Evolutionary conservation across 352 stramenopile species (phyloP).

Genomic region (Phytophthora tubulina): DNA sequence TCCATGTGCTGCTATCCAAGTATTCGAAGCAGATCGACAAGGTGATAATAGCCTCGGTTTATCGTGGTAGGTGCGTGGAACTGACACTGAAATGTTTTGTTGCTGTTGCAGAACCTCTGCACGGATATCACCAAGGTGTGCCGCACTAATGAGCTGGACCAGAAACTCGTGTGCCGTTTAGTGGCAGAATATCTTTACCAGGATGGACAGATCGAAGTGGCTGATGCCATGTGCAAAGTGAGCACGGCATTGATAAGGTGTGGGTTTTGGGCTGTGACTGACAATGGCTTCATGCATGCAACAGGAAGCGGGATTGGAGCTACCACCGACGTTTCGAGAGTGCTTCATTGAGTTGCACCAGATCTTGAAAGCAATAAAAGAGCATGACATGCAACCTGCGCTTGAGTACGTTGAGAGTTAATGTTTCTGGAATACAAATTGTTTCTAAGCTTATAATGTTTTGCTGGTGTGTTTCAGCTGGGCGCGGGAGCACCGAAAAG

Average conservation of each 20-base stretch:
- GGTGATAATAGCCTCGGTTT: conserved; percentile 36
- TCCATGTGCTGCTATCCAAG: conserved; percentile 79
- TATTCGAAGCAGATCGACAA: conserved; percentile 88
- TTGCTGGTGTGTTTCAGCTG: conserved; percentile 51
- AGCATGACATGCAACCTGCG: conserved; percentile 69
- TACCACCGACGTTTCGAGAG: conserved; percentile 58
- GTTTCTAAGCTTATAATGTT: not conserved
- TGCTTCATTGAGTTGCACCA: conserved; percentile 78
- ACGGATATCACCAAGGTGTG: conserved; percentile 78
- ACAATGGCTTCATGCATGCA: conserved; percentile 1
- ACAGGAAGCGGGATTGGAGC: conserved; percentile 70
- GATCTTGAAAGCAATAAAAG: conserved; percentile 73
- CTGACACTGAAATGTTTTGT: not conserved
- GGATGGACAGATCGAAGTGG: conserved; percentile 78
- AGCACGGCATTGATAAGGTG: not conserved
- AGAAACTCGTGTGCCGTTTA: conserved; percentile 69
- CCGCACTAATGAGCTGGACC: conserved; percentile 65
- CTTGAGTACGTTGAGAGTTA: conserved; percentile 57
- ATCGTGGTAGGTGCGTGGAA: too few relatives aligned
- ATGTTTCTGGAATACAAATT: not conserved
- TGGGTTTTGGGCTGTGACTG: not conserved
- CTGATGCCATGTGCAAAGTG: conserved; percentile 77
- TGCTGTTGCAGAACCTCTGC: conserved; percentile 55
- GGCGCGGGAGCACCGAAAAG: conserved; percentile 61
- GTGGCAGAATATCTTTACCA: conserved; percentile 86